Base-by-base conservation (phyloP, 2,329 filamentous ascomycete species). In the Curvularia sp. region DNA sequence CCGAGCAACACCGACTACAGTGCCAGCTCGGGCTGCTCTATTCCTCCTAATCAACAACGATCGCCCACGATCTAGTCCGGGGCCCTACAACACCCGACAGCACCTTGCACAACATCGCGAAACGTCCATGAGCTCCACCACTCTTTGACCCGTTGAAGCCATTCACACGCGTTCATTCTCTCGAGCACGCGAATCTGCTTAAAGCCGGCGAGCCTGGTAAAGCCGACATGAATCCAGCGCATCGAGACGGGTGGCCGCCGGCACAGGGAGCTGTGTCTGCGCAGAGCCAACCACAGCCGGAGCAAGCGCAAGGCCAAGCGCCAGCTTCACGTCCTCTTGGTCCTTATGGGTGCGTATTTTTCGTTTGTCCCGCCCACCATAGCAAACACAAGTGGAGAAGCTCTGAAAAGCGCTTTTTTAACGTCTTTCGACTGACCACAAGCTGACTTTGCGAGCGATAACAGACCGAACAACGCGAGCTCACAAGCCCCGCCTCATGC, bases 221-320 rank as follows among this genome's bases (percentile, higher is more conserved):
- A 66, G 72, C 70, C 73, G 69, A 68, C 44, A 78, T 78, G 76
- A 78, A 78, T 67, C 71, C 75, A 69, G 69, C 74, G 61, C 75
- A 76, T 71, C 76, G 75, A 66, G 76, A 78, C 64, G 75, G 72
- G 61, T 78, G 76, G 76, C 75, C 74, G 53, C 71, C 72, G 62
- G 64, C 80, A 44, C 84, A 85, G 65, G 76, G 80, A 54, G 72
- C 78, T 47, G 71, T 72, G 55, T 78, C 84, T 31, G 83, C 84
- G 57, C 75, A 83, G 44, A 79, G 81, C 5, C 64, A 65, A 43
- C 65, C 77, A 53, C 74, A 75, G 70, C 66, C 72, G 56, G 74
- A 78, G 26, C 72, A 75, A 59, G 63, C 49, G 38, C 74, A 74
- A 61, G 68, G 65, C 31, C 75, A 74, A 61, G 68, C 66, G 41